Conservation (phyloP, 495 filamentous ascomycete species). For the Aspergillus cavernicola region DNA sequence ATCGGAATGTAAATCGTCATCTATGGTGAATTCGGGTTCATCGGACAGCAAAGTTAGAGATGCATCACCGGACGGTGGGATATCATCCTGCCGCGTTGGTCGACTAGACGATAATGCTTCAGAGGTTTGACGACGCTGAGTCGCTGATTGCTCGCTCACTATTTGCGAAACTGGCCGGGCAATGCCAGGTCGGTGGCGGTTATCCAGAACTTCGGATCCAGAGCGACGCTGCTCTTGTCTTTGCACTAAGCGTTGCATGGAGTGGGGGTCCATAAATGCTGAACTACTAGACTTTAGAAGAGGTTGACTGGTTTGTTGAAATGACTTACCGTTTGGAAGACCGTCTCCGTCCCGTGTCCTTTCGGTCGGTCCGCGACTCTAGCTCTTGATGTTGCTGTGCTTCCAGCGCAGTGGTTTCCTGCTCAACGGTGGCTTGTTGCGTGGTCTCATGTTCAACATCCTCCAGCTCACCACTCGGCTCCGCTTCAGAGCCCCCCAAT, state of each 20-base stretch:
- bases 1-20: slow-evolving; percentile 3
- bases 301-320: neutral
- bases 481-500: slow-evolving; percentile 3
- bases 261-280: slow-evolving; percentile 10
- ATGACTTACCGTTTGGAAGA: slow-evolving; percentile 16
- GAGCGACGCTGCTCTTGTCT: slow-evolving; percentile 12
- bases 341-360: slow-evolving; percentile 10
- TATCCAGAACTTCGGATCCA: neutral
- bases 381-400: neutral
- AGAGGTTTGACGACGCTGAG: slow-evolving; percentile 10
- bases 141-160: neutral
- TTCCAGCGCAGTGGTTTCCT: neutral
- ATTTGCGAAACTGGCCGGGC: neutral
- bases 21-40: slow-evolving; percentile 7
- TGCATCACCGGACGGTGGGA: slow-evolving; percentile 7
- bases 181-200: slow-evolving; percentile 19
- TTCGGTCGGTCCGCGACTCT: neutral
- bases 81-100: neutral
- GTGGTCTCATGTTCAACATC: neutral
- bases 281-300: slow-evolving; percentile 9
- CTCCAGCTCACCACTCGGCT: neutral
- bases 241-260: slow-evolving; percentile 15
- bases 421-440: neutral
- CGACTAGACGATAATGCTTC: slow-evolving; percentile 3
- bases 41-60: slow-evolving; percentile 10